A percentile compares a stretch with the other conserved stretches of the same genome.
These are phyloP conservation scores for Stephanodiscus triporus DNA, from an alignment of 108 stramenopile genomes.

Conservation along the genomic window DNA sequence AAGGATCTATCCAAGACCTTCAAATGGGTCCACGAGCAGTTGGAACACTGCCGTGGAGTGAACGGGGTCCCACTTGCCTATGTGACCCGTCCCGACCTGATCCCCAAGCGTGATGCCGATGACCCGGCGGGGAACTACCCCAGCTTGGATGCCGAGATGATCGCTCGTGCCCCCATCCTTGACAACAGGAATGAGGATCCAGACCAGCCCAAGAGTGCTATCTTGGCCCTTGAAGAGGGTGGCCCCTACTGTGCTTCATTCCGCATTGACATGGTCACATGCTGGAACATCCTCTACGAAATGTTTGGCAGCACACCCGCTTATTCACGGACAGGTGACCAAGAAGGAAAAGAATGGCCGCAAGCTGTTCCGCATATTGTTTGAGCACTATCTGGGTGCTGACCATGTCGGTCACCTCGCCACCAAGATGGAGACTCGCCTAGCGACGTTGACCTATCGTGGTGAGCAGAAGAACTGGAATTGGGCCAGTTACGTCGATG, in stretches of 20 bases:
- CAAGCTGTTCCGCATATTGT: neutral
- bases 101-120: too few relatives aligned
- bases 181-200: too few relatives aligned
- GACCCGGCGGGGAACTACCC: too few relatives aligned
- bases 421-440: neutral
- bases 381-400: constrained; percentile 2
- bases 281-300: neutral
- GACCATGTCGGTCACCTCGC: neutral
- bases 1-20: too few relatives aligned
- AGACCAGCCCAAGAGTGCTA: too few relatives aligned
- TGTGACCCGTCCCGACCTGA: too few relatives aligned
- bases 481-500: neutral
- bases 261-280: neutral
- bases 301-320: neutral
- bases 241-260: neutral
- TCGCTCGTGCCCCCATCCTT: too few relatives aligned
- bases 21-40: too few relatives aligned
- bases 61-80: too few relatives aligned
- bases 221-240: neutral
- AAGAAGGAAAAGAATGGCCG: neutral
- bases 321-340: neutral
- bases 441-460: neutral
- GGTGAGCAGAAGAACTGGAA: neutral
- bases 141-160: too few relatives aligned
- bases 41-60: too few relatives aligned